Percentiles rank a stretch among this genome's conserved stretches.
Evolutionary conservation across 345 rosid species (phyloP).

Genomic region (Citrus trifoliata): DNA sequence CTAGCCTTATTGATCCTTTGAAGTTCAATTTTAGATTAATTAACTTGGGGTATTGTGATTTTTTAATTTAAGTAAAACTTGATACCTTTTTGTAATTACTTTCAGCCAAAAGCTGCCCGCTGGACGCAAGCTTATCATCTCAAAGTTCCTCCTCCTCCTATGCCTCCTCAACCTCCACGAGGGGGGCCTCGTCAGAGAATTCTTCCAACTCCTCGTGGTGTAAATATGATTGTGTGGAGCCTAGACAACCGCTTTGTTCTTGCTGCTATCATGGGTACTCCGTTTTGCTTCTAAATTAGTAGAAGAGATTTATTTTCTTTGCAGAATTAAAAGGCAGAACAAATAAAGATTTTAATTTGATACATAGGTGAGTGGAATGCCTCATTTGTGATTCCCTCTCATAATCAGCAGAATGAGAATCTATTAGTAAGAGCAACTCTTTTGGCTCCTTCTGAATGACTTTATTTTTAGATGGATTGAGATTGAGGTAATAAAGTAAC

Average conservation of each 20-base stretch:
- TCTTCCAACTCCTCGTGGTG: conserved; percentile 99
- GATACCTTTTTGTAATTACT: conserved; percentile 15
- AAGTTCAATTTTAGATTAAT: not conserved
- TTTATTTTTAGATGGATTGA: not conserved
- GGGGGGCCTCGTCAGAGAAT: conserved; percentile 99
- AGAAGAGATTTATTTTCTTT: not conserved
- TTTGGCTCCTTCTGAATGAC: not conserved
- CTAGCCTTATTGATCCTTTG: not conserved
- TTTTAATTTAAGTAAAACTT: not conserved
- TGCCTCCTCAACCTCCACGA: conserved; percentile 91
- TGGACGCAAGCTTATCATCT: conserved; percentile 92
- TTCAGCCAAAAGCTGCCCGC: conserved; percentile 81
- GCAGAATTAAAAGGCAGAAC: not conserved
- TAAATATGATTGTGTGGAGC: conserved; percentile 97
- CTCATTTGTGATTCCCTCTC: not conserved
- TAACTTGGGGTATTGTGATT: not conserved
- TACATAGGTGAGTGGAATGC: not conserved
- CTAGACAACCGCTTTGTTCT: conserved; percentile 98
- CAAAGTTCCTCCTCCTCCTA: conserved; percentile 98
- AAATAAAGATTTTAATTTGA: not conserved
- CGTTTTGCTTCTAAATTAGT: not conserved
- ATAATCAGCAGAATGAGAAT: not conserved
- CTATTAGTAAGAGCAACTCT: not conserved
- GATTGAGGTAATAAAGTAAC: not conserved
- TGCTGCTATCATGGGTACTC: conserved; percentile 97